Evolutionary conservation across 2,329 filamentous ascomycete genomes (phyloP), one percentile per base, ranked within the genome.

Genomic region (Diaporthe sp.): DNA sequence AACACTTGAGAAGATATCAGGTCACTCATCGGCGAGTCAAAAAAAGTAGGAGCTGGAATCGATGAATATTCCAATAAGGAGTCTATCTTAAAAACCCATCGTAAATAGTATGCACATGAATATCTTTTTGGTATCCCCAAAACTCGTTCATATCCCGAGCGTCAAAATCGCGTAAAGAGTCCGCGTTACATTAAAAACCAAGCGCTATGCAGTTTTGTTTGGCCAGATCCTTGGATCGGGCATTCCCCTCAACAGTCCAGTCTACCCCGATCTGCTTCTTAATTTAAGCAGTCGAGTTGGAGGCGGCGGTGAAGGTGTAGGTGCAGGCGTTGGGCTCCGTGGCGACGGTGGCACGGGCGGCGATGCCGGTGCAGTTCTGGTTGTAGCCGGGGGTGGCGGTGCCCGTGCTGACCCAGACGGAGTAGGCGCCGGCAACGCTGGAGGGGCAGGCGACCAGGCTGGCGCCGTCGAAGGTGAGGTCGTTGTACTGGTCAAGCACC

Each of bases 381-480:
- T 83, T 83, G 17, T 82, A 81, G 4, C 77, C 86, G 49, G 87
- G 87, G 71, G 83, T 79, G 28, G 60, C 5, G 42, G 81, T 67
- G 7, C 82, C 85, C 15, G 80, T 75, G 17, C 75, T 62, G 10
- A 85, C 78, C 84, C 84, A 86, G 78, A 87, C 65, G 67, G 77
- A 80, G 84, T 85, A 90, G 25, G 86, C 82, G 8, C 83, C 85
- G 2, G 86, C 83, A 73, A 83, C 80, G 79, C 83, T 82, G 79
- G 82, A 82, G 53, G 90, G 88, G 85, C 91, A 92, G 31, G 90
- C 90, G 70, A 89, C 79, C 79, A 91, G 85, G 74, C 82, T 80
- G 2, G 76, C 76, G 60, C 85, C 86, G 46, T 83, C 81, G 78
- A 91, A 88, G 71, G 81, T 82, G 49, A 92, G 84, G 79, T 88